Base-by-base conservation (phyloP, 768 basidiomycete genomes). In the Amylocystis lapponica region DNA sequence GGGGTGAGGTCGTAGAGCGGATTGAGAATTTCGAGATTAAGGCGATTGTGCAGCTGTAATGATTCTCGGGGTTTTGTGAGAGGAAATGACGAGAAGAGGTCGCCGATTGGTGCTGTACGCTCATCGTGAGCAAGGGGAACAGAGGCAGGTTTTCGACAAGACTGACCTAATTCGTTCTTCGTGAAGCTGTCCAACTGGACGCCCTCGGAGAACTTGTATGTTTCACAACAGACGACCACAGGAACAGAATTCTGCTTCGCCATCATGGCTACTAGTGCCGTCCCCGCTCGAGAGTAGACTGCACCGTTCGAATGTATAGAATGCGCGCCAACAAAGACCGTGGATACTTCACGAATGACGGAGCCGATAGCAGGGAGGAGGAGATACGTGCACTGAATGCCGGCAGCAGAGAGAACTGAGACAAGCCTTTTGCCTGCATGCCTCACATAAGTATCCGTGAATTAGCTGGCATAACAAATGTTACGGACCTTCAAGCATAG, bases 201-300 rank as follows among this genome's bases (percentile, higher is more conserved):
- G 26, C 81, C 80, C 54, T 98, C 95, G 14, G 88, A 87, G 56
- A 94, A 98, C 63, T 99, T 99, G 69, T 98, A 98, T 4, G 96
- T 99, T 66, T 98, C 96, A 55, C 94, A 96, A 51, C 93, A 97
- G 20, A 96, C 92, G 27, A 99, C 79, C 6, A 98, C 93, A 4
- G 96, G 95, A 0, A 97, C 86, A 19, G 81, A 83, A 55, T 85
- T 78, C 36, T 80, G 79, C 62, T 89, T 90, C 1, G 91, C 89
- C 74, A 97, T 82, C 94, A 98, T 95, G 2, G 94, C 90, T 5
- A 98, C 91, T 54, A 93, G 75, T 0, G 95, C 95, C 3, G 94
- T 98, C 21, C 96, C 96, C 0, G 93, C 91, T 39, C 96, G 77
- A 10, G 92, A 88, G 60, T 86, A 95, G 3, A 98, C 87, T 2